Evolutionary conservation across 2,329 filamentous ascomycete species (phyloP).

Genomic region (Biscogniauxia mediterranea): DNA sequence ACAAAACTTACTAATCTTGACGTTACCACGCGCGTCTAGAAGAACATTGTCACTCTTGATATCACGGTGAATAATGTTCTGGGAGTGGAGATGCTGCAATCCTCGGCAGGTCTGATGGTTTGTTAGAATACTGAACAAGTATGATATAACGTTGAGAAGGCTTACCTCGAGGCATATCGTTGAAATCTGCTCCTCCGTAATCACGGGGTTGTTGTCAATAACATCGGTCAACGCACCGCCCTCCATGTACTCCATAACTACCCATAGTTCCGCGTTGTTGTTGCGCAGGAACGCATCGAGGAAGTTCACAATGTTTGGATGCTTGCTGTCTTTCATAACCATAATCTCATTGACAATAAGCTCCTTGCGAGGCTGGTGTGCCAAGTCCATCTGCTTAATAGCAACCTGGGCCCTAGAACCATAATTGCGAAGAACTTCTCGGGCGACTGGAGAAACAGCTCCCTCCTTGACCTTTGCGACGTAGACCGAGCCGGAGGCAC

Average conservation of each 20-base stretch:
- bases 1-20: slow-evolving; percentile 83
- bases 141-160: slow-evolving; percentile 7
- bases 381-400: slow-evolving; percentile 99
- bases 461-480: slow-evolving; percentile 92
- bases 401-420: slow-evolving; percentile 86
- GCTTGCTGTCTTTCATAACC: slow-evolving; percentile 99
- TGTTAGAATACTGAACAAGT: slow-evolving; percentile 18
- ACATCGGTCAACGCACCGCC: slow-evolving; percentile 96
- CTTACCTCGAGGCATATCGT: slow-evolving; percentile 94
- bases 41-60: slow-evolving; percentile 99
- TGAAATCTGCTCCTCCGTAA: slow-evolving; percentile 95
- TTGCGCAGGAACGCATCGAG: slow-evolving; percentile 95
- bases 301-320: slow-evolving; percentile 99
- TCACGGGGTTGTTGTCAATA: slow-evolving; percentile 94
- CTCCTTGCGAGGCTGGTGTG: slow-evolving; percentile 95
- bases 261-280: slow-evolving; percentile 94
- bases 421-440: slow-evolving; percentile 74
- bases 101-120: slow-evolving; percentile 81
- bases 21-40: slow-evolving; percentile 87
- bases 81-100: slow-evolving; percentile 87
- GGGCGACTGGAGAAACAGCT: slow-evolving; percentile 76
- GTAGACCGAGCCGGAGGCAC: slow-evolving; percentile 96
- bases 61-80: slow-evolving; percentile 97
- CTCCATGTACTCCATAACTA: slow-evolving; percentile 99
- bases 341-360: slow-evolving; percentile 99